Conservation (phyloP, 352 stramenopile genomes). For the Phytopythium oedochilum region DNA sequence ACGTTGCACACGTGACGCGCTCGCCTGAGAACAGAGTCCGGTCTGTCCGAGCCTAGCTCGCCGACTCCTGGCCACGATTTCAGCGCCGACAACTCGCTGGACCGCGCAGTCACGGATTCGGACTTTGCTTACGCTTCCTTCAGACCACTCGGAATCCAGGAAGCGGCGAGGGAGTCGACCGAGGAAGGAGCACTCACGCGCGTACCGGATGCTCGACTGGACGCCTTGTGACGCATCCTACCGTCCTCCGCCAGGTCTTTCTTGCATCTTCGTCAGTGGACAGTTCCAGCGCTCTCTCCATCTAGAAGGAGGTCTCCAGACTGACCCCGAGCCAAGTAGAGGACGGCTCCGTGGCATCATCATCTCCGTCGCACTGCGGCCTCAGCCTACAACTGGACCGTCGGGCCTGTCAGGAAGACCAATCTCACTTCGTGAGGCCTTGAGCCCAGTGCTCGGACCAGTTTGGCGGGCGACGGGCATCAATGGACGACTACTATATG, state of each 20-base stretch:
- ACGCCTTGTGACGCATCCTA: background rate
- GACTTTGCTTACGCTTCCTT: background rate
- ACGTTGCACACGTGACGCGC: too few species aligned
- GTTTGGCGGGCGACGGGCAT: too few species aligned
- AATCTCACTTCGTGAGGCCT: too few species aligned
- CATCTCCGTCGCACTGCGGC: background rate
- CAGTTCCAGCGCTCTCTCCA: background rate
- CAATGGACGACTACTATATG: too few species aligned
- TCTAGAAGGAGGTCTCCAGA: background rate
- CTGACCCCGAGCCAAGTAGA: background rate
- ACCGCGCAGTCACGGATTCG: background rate
- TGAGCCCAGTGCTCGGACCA: too few species aligned
- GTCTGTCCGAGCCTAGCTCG: too few species aligned
- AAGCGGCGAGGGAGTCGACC: too few species aligned
- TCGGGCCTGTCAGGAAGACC: too few species aligned
- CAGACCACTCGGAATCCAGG: background rate
- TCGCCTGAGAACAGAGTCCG: too few species aligned
- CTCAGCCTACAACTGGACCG: background rate
- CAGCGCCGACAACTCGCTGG: background rate
- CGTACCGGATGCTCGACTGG: background rate
- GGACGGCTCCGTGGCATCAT: slow-evolving; percentile 1
- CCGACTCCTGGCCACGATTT: background rate
- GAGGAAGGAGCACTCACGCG: background rate
- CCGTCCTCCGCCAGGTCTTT: too few species aligned
- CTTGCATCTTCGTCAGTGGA: background rate